Conservation (phyloP, 306 rosid genomes). For the Trichosanthes truncata region DNA sequence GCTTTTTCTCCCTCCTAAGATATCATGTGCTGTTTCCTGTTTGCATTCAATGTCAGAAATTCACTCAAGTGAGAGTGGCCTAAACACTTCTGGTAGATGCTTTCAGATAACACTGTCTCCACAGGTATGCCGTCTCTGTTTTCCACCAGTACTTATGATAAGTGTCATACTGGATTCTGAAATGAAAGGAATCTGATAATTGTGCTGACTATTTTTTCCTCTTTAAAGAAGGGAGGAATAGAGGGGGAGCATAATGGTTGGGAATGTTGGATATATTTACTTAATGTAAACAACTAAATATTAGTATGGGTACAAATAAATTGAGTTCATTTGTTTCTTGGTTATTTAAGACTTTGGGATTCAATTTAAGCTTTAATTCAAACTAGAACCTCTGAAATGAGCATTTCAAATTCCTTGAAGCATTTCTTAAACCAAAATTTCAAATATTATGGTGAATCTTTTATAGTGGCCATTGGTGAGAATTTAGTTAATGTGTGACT, state of each 20-base stretch:
- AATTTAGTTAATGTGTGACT: not conserved
- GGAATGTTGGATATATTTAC: not conserved
- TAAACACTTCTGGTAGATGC: constrained; percentile 68
- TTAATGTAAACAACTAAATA: not conserved
- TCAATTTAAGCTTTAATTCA: not conserved
- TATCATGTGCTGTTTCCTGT: constrained; percentile 14
- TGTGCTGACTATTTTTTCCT: not conserved
- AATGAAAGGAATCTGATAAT: not conserved
- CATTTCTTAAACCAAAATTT: not conserved
- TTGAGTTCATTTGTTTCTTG: not conserved
- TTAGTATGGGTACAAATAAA: not conserved
- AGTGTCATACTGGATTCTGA: not conserved
- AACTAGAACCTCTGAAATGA: not conserved
- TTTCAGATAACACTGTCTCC: constrained; percentile 63
- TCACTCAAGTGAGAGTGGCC: constrained; percentile 89
- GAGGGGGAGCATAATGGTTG: not conserved
- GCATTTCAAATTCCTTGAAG: not conserved
- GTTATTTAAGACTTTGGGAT: not conserved
- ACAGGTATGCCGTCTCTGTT: constrained; percentile 35
- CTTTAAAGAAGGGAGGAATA: not conserved
- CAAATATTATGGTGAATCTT: not conserved
- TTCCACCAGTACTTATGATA: not conserved
- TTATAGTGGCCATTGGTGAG: not conserved
- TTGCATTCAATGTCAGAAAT: constrained; percentile 47
- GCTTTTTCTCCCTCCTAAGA: not conserved